Evolutionary conservation across 768 basidiomycete species (phyloP), one percentile per base, ranked within the genome.

Genomic region (Cystofilobasidium capitatum): DNA sequence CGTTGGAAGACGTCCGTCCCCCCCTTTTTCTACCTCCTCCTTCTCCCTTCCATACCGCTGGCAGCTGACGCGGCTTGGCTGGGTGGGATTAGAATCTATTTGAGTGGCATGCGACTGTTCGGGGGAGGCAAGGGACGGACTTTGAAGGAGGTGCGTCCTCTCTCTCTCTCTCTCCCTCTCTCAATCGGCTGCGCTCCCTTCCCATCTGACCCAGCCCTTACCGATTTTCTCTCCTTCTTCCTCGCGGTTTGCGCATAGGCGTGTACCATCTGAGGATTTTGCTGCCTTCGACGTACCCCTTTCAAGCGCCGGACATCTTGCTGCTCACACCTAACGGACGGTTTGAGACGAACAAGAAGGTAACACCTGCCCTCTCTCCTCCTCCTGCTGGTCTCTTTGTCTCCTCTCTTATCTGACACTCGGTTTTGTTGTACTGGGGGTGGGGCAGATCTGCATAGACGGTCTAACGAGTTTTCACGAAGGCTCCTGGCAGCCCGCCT

Each of bases 21-120:
- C 6, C 61, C 7, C 22, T 22, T 24, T 22, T 24, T 9, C 8
- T 37, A 5, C 13, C 13, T 36, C 14, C 22, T 26, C 26, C 37
- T 1, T 22, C 16, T 35, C 29, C 22, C 31, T 44, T 10, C 20
- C n/a, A 22, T 77, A n/a, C 72, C n/a, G 39, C 66, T 66, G 42
- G 47, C 44, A 39, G 67, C 36, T 20, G 61, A 33, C 42, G 58
- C 42, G 31, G 36, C 31, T 26, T 42, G 59, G 69, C 72, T 89
- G 87, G 88, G n/a, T 4, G 8, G 3, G 12, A 8, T 26, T 24
- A 91, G 72, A 88, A 92, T 76, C 90, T 92, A 71, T 92, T 92
- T 74, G 90, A 93, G 81, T 98, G 94, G 94, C 93, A 97, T 75
- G 96, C 91, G 75, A 97, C 94, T n/a, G 81, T 98, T 63, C 86